Conservation (phyloP, 2,329 filamentous ascomycete genomes). For the Trichophyton verrucosum region DNA sequence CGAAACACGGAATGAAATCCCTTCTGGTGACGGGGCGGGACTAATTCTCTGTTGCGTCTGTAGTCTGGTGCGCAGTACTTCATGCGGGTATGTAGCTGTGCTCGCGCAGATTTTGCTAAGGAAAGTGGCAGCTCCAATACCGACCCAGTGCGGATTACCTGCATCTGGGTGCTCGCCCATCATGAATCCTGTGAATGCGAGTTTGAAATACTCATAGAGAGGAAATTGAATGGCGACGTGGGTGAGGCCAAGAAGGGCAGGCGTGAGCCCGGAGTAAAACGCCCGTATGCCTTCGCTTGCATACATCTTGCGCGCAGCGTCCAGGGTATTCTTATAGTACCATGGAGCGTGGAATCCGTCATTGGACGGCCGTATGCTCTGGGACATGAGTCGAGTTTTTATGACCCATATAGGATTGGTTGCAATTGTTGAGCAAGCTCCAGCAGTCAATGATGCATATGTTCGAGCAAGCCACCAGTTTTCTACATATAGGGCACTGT, state of each 20-base stretch:
- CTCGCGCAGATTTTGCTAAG: conserved; percentile 90
- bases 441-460: conserved; percentile 81
- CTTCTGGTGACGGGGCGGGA: conserved; percentile 36
- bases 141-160: conserved; percentile 60
- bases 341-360: conserved; percentile 47
- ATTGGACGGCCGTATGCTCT: conserved; percentile 39
- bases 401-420: conserved; percentile 99
- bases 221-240: conserved; percentile 98
- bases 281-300: conserved; percentile 71
- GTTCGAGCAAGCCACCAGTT: conserved; percentile 70
- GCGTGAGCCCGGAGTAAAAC: conserved; percentile 91
- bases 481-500: conserved; percentile 35
- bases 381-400: conserved; percentile 96
- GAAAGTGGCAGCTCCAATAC: conserved; percentile 78
- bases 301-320: conserved; percentile 95
- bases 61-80: conserved; percentile 83
- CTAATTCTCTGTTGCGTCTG: conserved; percentile 77
- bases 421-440: conserved; percentile 80
- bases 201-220: conserved; percentile 87
- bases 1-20: conserved; percentile 37
- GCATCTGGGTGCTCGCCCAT: conserved; percentile 61
- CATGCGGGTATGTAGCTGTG: conserved; percentile 91
- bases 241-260: conserved; percentile 78
- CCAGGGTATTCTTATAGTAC: conserved; percentile 81
- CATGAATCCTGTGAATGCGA: conserved; percentile 72